Evolutionary conservation across 129 eudicot genomes (phyloP), one percentile per base, ranked within the genome.

Genomic region (Saussurea involucrata): DNA sequence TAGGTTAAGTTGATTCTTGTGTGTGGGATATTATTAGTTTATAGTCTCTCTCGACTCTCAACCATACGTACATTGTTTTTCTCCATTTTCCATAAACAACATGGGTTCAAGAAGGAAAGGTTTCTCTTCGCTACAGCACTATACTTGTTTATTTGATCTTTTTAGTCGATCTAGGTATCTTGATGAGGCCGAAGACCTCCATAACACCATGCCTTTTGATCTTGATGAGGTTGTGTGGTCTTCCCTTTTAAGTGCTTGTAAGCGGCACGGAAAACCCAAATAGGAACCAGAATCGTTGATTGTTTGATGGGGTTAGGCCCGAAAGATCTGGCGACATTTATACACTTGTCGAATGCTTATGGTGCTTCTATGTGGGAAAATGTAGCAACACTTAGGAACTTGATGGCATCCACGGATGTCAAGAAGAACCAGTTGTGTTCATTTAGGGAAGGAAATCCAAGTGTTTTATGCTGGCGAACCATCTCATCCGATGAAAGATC

Each of bases 161-260:
- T 90, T 75, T 32, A 84, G 91, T 79, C 82, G 97, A 55, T 93
- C 97, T 46, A 97, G 98, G 67, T 71, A 83, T 61, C 89, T 93
- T 29, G 88, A 87, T 31, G 92, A 90, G 70, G 97, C 98, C 36
- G 96, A 93, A 36, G 81, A 81, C n/a, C 79, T 93, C 6, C 85
- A 91, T 4, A 82, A 85, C 12, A 73, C 93, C 5, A 87, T 93
- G 98, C 97, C 97, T 12, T 91, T 80, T 63, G 61, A 82, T 80
- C 90, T 90, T 20, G 98, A 90, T 72, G 98, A 91, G 81, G 96
- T 96, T 75, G 93, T 82, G 34, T 93, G 98, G 98, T 96, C 91
- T 67, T 81, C 97, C 34, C 44, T 93, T 32, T 68, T 93, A 17
- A 93, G 98, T 67, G 87, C 97, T 24, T 93, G 97, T 76, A 82